Conservation (phyloP, 371 early-diverging fungal species). For the Chytridiales sp. region DNA sequence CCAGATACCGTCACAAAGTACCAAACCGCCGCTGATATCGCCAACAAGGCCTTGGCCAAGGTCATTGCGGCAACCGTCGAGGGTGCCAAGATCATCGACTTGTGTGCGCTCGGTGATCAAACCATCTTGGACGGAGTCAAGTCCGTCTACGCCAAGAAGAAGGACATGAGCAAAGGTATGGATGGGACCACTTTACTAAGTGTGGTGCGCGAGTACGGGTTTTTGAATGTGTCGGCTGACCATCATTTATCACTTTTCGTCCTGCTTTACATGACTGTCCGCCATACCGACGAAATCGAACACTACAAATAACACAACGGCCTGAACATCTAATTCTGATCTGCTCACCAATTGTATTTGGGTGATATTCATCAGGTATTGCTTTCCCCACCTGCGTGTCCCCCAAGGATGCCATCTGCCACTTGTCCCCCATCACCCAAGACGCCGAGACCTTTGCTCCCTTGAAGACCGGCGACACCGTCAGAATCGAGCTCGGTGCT, state of each 20-base stretch:
- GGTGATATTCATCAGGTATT: conserved; percentile 34
- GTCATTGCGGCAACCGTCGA: conserved; percentile 44
- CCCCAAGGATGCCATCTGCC: conserved; percentile 41
- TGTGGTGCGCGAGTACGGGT: no score
- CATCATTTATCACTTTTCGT: neutral
- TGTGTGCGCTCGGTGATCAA: conserved; percentile 48
- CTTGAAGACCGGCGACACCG: conserved; percentile 44
- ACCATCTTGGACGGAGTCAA: conserved; percentile 42
- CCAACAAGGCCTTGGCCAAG: conserved; percentile 43
- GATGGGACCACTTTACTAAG: neutral
- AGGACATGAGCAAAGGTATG: conserved; percentile 41
- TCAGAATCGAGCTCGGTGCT: conserved; percentile 76
- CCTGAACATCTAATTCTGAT: neutral
- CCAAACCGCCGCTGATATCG: conserved; percentile 52
- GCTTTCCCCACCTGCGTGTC: conserved; percentile 57
- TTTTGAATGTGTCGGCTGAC: neutral
- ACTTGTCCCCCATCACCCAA: conserved; percentile 42
- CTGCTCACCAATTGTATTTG: conserved; percentile 5
- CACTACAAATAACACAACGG: neutral
- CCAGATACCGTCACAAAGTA: conserved; percentile 47
- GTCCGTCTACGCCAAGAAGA: conserved; percentile 47
- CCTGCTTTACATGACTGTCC: neutral
- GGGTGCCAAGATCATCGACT: conserved; percentile 41
- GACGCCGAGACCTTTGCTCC: conserved; percentile 42
- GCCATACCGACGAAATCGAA: neutral